Evolutionary conservation across 805 yeast species (phyloP).

Genomic region (Scheffersomyces coipomensis): DNA sequence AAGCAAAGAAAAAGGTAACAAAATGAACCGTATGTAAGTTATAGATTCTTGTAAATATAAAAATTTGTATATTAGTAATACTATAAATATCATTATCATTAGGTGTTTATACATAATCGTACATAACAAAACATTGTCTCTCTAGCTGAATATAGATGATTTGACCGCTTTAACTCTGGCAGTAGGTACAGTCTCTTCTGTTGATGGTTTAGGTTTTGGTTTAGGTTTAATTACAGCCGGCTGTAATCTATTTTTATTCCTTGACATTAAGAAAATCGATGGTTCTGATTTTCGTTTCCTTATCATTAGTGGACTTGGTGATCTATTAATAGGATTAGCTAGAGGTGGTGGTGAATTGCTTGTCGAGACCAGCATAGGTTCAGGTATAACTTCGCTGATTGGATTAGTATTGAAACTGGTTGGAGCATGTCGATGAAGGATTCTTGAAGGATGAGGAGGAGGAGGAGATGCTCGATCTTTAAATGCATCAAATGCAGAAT

Average conservation of each 20-base stretch:
- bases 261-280: slow-evolving; percentile 13
- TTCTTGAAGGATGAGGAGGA: not conserved
- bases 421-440: not conserved
- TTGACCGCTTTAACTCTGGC: slow-evolving; percentile 20
- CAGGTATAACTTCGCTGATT: too few species aligned
- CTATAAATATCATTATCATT: slow-evolving; percentile 1
- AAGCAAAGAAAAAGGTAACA: slow-evolving; percentile 12
- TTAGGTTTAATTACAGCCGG: not conserved
- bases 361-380: too few species aligned
- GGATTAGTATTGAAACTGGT: not conserved
- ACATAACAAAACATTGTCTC: too few species aligned
- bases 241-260: slow-evolving; percentile 3
- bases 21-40: slow-evolving; percentile 1
- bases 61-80: not conserved
- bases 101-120: not conserved
- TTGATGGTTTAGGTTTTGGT: slow-evolving; percentile 5
- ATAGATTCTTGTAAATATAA: slow-evolving; percentile 1
- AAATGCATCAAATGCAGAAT: slow-evolving; percentile 26
- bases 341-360: not conserved
- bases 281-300: slow-evolving; percentile 12
- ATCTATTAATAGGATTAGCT: slow-evolving; percentile 1
- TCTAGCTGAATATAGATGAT: slow-evolving; percentile 28
- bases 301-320: slow-evolving; percentile 4
- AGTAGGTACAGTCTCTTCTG: slow-evolving; percentile 8
- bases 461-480: slow-evolving; percentile 1